Evolutionary conservation across 2,329 filamentous ascomycete genomes (phyloP).

Genomic region (Neonectria punicea): DNA sequence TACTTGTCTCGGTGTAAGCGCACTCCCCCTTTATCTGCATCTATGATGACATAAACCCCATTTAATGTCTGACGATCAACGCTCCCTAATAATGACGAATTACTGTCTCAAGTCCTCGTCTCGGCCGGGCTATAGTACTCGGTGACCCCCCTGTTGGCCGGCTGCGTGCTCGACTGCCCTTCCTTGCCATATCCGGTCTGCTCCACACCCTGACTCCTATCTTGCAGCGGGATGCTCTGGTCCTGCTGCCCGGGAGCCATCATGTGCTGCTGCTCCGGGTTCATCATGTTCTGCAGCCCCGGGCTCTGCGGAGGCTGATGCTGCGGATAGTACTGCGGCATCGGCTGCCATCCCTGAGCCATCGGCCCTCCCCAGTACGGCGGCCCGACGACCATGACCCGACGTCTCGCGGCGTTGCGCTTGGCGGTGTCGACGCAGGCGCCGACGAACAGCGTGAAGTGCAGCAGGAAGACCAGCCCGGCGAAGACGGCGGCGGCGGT

Average conservation of each 20-base stretch:
- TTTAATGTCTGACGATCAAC: background rate
- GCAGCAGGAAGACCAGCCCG: slow-evolving; percentile 42
- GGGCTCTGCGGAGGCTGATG: slow-evolving; percentile 2
- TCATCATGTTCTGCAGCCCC: background rate
- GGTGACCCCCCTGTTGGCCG: background rate
- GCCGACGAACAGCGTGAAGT: slow-evolving; percentile 53
- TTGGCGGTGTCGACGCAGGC: slow-evolving; percentile 53
- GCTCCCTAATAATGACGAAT: background rate
- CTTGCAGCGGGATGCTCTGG: slow-evolving; percentile 35
- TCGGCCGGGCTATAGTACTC: slow-evolving; percentile 22
- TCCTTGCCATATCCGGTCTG: slow-evolving; percentile 15
- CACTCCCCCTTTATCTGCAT: background rate
- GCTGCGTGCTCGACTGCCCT: slow-evolving; percentile 16
- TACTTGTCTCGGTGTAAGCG: background rate
- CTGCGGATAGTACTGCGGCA: slow-evolving; percentile 36
- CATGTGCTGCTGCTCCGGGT: background rate
- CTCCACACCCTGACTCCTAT: slow-evolving; percentile 12
- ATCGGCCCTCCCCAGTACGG: slow-evolving; percentile 45
- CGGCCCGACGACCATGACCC: slow-evolving; percentile 43
- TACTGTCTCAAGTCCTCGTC: background rate
- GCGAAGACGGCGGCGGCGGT: slow-evolving; percentile 38
- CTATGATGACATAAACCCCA: no score
- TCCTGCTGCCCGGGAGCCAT: slow-evolving; percentile 13
- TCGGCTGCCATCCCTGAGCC: slow-evolving; percentile 46
- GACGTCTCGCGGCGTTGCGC: slow-evolving; percentile 41